phyloP scores from a whole-genome alignment of 2,329 filamentous ascomycete species.

The Botrytis medusae region DNA sequence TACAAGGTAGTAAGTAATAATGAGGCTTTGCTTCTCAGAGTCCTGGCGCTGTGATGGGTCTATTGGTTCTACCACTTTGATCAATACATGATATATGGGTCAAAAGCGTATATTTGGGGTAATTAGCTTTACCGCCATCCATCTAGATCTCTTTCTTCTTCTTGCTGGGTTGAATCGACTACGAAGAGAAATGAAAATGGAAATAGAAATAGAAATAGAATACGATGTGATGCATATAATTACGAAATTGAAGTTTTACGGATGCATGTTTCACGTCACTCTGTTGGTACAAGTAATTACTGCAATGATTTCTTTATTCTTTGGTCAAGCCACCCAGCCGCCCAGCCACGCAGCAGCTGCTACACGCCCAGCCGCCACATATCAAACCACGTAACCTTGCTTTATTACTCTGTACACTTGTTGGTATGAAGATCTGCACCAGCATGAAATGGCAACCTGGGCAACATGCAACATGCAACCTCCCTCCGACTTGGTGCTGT shows the following conservation, averaged over 20 bases:
- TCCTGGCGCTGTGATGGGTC: neutral
- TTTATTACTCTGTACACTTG: neutral
- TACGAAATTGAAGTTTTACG: neutral
- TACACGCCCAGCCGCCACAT: neutral
- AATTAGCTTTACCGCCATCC: neutral
- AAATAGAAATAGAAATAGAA: neutral
- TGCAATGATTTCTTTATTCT: neutral
- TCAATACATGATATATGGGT: neutral
- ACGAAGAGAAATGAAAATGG: too few species aligned
- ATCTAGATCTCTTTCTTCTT: neutral
- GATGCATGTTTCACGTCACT: neutral
- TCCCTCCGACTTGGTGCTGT: neutral
- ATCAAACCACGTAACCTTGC: neutral
- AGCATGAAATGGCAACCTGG: neutral
- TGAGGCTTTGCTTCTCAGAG: neutral
- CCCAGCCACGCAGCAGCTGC: too few species aligned
- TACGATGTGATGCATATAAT: neutral
- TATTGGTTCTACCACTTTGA: neutral
- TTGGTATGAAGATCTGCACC: neutral
- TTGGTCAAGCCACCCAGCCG: neutral
- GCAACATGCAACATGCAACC: neutral
- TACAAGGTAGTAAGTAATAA: too few species aligned
- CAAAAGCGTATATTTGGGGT: neutral
- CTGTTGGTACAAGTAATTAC: neutral
- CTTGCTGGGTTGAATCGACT: neutral